phyloP scores from a whole-genome alignment of 2,329 filamentous ascomycete genomes.

The Colletotrichum gloeosporioides region DNA sequence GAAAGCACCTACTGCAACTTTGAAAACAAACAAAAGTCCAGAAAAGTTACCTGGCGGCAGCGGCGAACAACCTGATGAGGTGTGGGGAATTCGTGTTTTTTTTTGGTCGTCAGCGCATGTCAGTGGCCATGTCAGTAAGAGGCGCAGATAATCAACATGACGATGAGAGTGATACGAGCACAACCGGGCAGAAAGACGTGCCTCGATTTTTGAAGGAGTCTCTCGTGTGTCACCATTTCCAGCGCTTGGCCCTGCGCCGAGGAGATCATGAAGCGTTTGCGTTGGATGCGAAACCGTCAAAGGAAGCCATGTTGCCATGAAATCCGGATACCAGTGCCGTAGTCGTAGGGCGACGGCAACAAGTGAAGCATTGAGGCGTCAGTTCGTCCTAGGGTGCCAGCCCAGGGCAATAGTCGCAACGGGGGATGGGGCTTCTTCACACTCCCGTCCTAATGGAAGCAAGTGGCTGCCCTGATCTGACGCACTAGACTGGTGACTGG shows the following conservation, averaged over 20 bases:
- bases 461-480: not conserved
- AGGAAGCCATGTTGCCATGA: not conserved
- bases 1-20: not conserved
- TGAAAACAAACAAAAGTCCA: not conserved
- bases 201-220: not conserved
- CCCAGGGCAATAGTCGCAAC: not conserved
- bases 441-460: not conserved
- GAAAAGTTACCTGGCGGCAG: not conserved
- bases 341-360: not conserved
- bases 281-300: not conserved
- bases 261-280: not conserved
- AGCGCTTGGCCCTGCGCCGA: not conserved
- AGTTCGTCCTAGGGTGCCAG: not conserved
- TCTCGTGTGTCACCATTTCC: not conserved
- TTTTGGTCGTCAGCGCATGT: not conserved
- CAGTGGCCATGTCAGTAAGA: not conserved
- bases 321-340: not conserved
- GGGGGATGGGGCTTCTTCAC: not conserved
- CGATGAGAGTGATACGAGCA: slow-evolving; percentile 4
- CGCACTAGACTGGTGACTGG: not conserved
- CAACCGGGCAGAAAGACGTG: not conserved
- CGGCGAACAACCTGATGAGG: not conserved
- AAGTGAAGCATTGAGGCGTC: not conserved
- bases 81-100: not conserved
- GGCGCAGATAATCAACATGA: slow-evolving; percentile 2